Percentiles rank a stretch among this genome's conserved stretches.
Evolutionary conservation across 2,329 filamentous ascomycete genomes (phyloP).

Genomic region (Alternaria arborescens): DNA sequence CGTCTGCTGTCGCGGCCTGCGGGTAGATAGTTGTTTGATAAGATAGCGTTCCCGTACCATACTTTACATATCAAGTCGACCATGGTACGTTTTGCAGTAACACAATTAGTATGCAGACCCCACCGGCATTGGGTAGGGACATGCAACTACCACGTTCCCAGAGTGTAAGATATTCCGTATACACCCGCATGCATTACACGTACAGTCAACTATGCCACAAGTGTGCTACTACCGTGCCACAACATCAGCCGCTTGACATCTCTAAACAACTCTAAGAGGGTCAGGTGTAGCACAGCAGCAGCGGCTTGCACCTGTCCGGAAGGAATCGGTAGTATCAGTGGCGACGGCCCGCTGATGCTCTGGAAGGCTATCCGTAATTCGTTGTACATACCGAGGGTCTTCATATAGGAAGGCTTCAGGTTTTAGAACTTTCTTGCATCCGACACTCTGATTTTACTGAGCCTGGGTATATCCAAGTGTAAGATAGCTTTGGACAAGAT

Average conservation of each 20-base stretch:
- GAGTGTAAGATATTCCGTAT: background rate
- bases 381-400: background rate
- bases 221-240: background rate
- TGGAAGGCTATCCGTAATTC: background rate
- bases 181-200: background rate
- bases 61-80: conserved; percentile 4
- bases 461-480: conserved; percentile 2
- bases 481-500: background rate
- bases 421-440: background rate
- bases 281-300: conserved; percentile 14
- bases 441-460: background rate
- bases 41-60: conserved; percentile 11
- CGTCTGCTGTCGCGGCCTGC: conserved; percentile 3
- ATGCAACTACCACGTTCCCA: conserved; percentile 7
- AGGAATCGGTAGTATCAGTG: background rate
- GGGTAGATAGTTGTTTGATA: conserved; percentile 11
- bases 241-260: conserved; percentile 7
- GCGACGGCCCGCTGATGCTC: background rate
- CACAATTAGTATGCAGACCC: conserved; percentile 1
- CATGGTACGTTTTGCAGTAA: conserved; percentile 7
- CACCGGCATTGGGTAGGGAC: background rate
- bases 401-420: background rate
- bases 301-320: background rate
- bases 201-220: conserved; percentile 14
- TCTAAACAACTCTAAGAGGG: conserved; percentile 9